phyloP scores from a whole-genome alignment of 352 stramenopile species.

The Phytophthora europaea region DNA sequence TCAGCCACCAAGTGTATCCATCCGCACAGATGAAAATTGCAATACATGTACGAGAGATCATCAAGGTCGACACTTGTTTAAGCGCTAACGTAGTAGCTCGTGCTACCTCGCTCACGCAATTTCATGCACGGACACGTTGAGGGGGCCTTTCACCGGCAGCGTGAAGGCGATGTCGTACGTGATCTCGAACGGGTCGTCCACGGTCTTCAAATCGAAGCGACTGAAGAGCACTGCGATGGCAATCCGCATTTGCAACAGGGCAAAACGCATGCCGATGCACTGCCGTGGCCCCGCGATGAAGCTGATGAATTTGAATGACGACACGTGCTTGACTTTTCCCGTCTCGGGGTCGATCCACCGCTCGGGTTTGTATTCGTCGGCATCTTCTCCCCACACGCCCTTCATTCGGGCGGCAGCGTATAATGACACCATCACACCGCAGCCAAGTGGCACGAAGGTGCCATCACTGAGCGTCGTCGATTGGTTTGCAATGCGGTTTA shows the following conservation, averaged over 20 bases:
- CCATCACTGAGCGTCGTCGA: slow-evolving; percentile 65
- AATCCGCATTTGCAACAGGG: background rate
- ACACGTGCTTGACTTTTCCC: slow-evolving; percentile 38
- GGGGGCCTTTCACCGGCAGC: slow-evolving; percentile 34
- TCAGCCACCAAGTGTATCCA: too few relatives aligned
- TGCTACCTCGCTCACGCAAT: slow-evolving; percentile 2
- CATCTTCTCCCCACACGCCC: slow-evolving; percentile 52
- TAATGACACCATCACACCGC: slow-evolving; percentile 40
- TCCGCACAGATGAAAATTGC: too few relatives aligned
- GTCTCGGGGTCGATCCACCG: slow-evolving; percentile 51
- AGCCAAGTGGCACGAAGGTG: slow-evolving; percentile 51
- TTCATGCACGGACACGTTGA: slow-evolving; percentile 23
- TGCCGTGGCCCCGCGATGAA: slow-evolving; percentile 57
- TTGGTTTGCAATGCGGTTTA: slow-evolving; percentile 30
- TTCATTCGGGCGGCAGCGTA: slow-evolving; percentile 52
- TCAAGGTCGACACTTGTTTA: too few relatives aligned
- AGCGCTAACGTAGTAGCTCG: background rate
- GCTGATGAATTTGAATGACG: slow-evolving; percentile 53
- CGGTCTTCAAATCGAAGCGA: slow-evolving; percentile 39
- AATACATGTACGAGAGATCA: too few relatives aligned
- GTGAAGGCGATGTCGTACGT: slow-evolving; percentile 27
- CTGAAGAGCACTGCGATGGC: slow-evolving; percentile 37
- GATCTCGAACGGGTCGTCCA: slow-evolving; percentile 1
- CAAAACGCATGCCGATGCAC: slow-evolving; percentile 26
- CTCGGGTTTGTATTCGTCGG: slow-evolving; percentile 30